Evolutionary conservation across 805 yeast genomes (phyloP).

Genomic region (Blastobotrys peoriensis): DNA sequence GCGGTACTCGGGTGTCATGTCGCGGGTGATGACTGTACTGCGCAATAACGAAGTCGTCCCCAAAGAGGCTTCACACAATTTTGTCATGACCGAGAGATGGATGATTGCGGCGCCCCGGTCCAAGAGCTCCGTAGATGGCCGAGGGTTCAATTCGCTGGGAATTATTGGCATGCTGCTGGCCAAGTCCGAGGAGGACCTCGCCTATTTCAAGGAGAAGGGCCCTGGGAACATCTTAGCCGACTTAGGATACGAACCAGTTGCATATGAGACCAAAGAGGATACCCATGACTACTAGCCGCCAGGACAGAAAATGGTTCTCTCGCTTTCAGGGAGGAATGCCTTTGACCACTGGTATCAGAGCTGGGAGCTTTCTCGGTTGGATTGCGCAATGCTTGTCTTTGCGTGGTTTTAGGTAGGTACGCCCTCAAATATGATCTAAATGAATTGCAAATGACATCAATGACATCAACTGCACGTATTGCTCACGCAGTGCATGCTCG

Average conservation of each 20-base stretch:
- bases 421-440: no score
- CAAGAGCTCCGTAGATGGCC: constrained; percentile 38
- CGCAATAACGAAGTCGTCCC: constrained; percentile 39
- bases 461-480: no score
- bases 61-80: constrained; percentile 60
- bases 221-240: constrained; percentile 47
- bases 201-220: constrained; percentile 40
- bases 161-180: constrained; percentile 72
- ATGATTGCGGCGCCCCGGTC: constrained; percentile 78
- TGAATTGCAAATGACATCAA: no score
- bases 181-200: constrained; percentile 50
- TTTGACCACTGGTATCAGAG: no score
- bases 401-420: no score
- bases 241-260: constrained; percentile 51
- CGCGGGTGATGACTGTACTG: constrained; percentile 61
- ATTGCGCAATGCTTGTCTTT: no score
- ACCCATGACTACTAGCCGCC: constrained; percentile 11
- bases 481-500: no score
- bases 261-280: constrained; percentile 20
- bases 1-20: constrained; percentile 66
- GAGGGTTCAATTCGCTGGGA: constrained; percentile 78
- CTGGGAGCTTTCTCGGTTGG: no score
- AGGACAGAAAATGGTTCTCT: not conserved
- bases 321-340: no score
- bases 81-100: constrained; percentile 76